Base-by-base conservation (phyloP, 2,329 filamentous ascomycete genomes). In the Fusarium concolor region DNA sequence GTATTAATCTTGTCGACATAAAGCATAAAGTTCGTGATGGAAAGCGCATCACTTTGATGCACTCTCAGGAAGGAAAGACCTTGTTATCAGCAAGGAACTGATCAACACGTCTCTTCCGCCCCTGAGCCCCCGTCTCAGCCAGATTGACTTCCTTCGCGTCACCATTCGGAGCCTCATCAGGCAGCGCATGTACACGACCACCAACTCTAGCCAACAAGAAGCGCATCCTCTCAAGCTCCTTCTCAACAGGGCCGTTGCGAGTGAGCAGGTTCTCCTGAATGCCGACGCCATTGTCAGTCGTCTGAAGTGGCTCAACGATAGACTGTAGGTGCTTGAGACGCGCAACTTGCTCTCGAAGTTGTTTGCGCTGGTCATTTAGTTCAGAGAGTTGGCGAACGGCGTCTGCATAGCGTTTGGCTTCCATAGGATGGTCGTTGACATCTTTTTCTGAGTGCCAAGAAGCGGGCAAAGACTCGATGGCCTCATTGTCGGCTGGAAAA, bases 221-320 rank as follows among this genome's bases (percentile, higher is more conserved):
- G 33, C 89, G 85, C 85, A 90, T 92, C 65, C 84, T 85, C 75
- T 89, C 86, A 55, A 93, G 79, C 77, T 93, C 90, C 53, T 80
- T 81, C 74, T 90, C 90, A 11, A 93, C 76, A 46, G 88, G 85
- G 2, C 89, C 88, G 73, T 90, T 86, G 31, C 86, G 85, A 50
- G 87, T 89, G 2, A 91, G 83, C 5, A 93, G 76, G 74, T 92
- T 92, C 59, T 87, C 85, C 75, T 93, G 91, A 9, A 90, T 79
- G 10, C 78, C 70, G 67, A 77, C 65, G 68, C 78, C 68, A 72
- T 77, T 33, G 5, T 74, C 71, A 10, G 52, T 65, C 17, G 65
- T 76, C 42, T 60, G 58, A 24, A 73, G 67, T 1, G 87, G 87
- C 33, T 80, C 80, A 4, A 92, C 76, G 5, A 87, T 73, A 12